Percentiles rank a stretch among this genome's conserved stretches.
phyloP scores from a whole-genome alignment of 768 basidiomycete species.

The Gyrodon lividus region DNA sequence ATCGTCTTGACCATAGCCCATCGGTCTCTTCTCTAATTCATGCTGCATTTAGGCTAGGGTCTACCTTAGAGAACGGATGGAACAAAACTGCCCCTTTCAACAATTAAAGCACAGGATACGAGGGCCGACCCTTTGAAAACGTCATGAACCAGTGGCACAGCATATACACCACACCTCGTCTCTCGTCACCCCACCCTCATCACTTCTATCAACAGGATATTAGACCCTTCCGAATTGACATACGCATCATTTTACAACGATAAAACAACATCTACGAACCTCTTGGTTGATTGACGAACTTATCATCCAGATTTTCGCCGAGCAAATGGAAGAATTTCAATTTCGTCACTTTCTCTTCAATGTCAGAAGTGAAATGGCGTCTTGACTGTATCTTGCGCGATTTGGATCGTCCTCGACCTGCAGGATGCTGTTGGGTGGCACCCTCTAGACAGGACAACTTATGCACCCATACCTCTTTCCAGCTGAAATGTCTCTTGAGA shows the following conservation, averaged over 20 bases:
- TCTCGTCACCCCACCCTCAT: no score
- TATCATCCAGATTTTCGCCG: not conserved
- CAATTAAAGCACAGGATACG: not conserved
- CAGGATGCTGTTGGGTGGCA: not conserved
- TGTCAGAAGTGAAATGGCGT: slow-evolving; percentile 63
- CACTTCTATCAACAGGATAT: not conserved
- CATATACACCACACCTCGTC: not conserved
- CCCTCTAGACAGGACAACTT: not conserved
- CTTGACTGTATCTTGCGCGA: slow-evolving; percentile 54
- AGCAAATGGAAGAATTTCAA: not conserved
- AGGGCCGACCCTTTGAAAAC: not conserved
- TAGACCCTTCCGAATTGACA: not conserved
- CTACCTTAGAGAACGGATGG: slow-evolving; percentile 9
- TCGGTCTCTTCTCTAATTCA: not conserved
- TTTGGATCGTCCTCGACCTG: slow-evolving; percentile 68
- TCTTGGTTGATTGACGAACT: not conserved
- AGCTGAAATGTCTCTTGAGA: slow-evolving; percentile 74
- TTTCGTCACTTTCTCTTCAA: slow-evolving; percentile 19
- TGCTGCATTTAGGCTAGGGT: slow-evolving; percentile 1
- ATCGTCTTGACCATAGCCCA: slow-evolving; percentile 6
- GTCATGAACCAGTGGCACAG: not conserved
- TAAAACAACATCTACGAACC: not conserved
- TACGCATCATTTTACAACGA: not conserved
- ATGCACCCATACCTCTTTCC: slow-evolving; percentile 53
- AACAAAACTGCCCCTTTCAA: not conserved